These are phyloP conservation scores for Sequoiadendron giganteum DNA, from an alignment of 75 land plant genomes.

Conservation along the genomic window DNA sequence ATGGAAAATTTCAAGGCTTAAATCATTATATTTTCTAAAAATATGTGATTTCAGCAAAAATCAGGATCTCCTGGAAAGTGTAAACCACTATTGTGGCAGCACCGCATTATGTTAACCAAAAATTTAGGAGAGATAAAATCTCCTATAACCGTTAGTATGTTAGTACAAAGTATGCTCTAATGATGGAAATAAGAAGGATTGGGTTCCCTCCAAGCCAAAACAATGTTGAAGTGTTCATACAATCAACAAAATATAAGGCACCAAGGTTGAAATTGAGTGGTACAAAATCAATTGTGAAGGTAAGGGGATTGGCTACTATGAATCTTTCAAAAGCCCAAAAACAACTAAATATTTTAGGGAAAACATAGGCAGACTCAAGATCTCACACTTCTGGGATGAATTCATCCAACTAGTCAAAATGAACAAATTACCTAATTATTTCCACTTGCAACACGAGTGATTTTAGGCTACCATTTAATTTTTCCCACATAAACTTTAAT, in stretches of 20 bases:
- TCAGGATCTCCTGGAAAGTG: too few relatives aligned
- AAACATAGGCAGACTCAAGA: conserved; percentile 37
- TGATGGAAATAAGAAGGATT: not conserved
- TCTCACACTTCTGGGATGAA: conserved; percentile 43
- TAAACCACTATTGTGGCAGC: too few relatives aligned
- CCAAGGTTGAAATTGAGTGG: conserved; percentile 51
- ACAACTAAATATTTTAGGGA: conserved; percentile 18
- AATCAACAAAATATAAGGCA: not conserved
- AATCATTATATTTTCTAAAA: too few relatives aligned
- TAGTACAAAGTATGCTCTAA: not conserved
- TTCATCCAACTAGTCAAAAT: conserved; percentile 32
- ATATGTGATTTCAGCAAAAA: too few relatives aligned
- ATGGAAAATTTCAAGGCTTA: too few relatives aligned
- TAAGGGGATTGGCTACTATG: conserved; percentile 46
- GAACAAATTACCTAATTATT: conserved; percentile 43
- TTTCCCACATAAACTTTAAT: not conserved
- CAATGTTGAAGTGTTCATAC: not conserved
- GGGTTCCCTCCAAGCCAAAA: not conserved
- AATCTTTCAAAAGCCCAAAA: conserved; percentile 31
- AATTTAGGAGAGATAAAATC: too few relatives aligned
- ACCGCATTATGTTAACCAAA: too few relatives aligned
- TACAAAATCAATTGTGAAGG: conserved; percentile 41
- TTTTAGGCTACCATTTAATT: conserved; percentile 34
- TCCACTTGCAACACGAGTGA: conserved; percentile 30
- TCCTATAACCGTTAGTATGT: too few relatives aligned